Evolutionary conservation across 2,329 filamentous ascomycete species (phyloP), one percentile per base, ranked within the genome.

Genomic region (Endocalyx cinctus): DNA sequence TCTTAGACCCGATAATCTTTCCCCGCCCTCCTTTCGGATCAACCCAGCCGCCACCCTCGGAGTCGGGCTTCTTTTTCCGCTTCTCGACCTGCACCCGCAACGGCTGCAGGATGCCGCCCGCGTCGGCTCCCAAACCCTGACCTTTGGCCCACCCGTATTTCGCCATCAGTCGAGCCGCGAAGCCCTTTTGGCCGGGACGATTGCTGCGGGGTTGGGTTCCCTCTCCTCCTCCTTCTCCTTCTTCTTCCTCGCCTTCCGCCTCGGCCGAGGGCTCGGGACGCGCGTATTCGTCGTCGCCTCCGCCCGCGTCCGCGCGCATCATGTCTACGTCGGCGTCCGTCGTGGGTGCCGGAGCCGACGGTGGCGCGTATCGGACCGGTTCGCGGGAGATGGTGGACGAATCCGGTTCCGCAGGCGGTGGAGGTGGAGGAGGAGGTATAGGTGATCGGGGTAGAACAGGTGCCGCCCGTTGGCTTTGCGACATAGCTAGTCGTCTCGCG

Each of bases 121-220:
- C 79, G 42, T 82, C 76, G 12, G 87, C 88, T 46, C 92, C 92
- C 4, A 98, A 77, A 14, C 92, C 92, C 42, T 82, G 75, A 16
- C 92, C 92, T 52, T 89, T 83, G 22, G 80, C 82, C 86, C 89
- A 97, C 35, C 92, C 92, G 63, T 95, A 92, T 57, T 96, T 97
- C 41, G 79, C 76, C 79, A 98, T 87, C 35, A 97, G 75, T 20
- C 88, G 83, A 46, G 88, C 78, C 1, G 87, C 92, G 58, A 95
- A 95, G 32, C 82, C 85, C 44, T 80, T 76, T 58, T 94, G 85
- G 12, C 87, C 87, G 0, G 88, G 87, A 3, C 81, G 78, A 36
- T 67, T 76, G 26, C 81, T 82, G 23, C 77, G 75, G 19, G 69
- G 60, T 14, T 59, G 50, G 25, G 28, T 10, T n/a, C n/a, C n/a